phyloP scores from a whole-genome alignment of 805 yeast species.

The Wickerhamomyces bisporus region DNA sequence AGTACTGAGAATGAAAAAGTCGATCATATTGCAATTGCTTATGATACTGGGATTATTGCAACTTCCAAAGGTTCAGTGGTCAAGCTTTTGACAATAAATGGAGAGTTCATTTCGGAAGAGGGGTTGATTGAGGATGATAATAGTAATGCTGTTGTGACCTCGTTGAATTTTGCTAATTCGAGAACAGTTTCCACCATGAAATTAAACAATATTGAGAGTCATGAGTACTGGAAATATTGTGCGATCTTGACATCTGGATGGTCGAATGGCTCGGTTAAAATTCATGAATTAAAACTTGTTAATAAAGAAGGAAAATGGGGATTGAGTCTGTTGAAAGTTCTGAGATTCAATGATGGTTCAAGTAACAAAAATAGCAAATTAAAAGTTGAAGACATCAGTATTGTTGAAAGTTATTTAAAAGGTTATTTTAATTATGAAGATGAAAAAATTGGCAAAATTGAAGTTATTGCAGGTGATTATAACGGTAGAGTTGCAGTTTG shows the following conservation, averaged over 20 bases:
- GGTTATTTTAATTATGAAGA: constrained; percentile 31
- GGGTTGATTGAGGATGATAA: constrained; percentile 9
- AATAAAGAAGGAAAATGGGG: constrained; percentile 19
- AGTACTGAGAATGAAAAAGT: constrained; percentile 13
- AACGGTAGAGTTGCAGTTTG: constrained; percentile 47
- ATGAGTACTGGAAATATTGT: constrained; percentile 34
- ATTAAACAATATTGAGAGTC: constrained; percentile 25
- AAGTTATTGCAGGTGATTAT: constrained; percentile 49
- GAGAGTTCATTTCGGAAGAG: constrained; percentile 33
- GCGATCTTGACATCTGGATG: constrained; percentile 34
- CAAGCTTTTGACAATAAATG: constrained; percentile 48
- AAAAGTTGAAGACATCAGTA: constrained; percentile 21
- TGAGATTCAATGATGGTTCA: constrained; percentile 19
- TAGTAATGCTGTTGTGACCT: constrained; percentile 16
- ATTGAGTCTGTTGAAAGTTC: constrained; percentile 15
- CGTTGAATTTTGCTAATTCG: constrained; percentile 26
- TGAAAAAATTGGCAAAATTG: constrained; percentile 32
- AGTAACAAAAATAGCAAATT: constrained; percentile 10
- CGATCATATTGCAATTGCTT: constrained; percentile 40
- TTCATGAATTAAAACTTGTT: constrained; percentile 27
- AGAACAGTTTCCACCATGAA: constrained; percentile 22
- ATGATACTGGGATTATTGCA: constrained; percentile 51
- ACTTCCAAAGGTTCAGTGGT: constrained; percentile 25
- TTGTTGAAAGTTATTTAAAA: constrained; percentile 30
- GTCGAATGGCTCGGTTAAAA: constrained; percentile 24